A percentile compares a stretch with the other conserved stretches of the same genome.
Conservation (phyloP, 2,329 filamentous ascomycete species). For the Ceratocystis diversiconidia region DNA sequence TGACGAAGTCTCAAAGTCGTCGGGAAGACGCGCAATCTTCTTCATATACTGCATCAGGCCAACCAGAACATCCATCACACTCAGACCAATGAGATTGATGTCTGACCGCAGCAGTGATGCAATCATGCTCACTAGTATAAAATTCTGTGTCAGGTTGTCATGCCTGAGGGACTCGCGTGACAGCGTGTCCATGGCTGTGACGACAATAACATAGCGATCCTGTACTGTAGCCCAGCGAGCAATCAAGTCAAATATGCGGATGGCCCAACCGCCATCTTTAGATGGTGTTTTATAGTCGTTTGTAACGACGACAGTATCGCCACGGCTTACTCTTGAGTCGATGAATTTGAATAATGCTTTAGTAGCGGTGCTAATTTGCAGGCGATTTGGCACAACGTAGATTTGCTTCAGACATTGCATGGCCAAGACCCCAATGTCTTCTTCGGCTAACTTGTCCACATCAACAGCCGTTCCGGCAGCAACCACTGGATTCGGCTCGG, state of each 20-base stretch:
- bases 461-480: constrained; percentile 72
- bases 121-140: constrained; percentile 63
- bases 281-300: constrained; percentile 29
- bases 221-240: constrained; percentile 86
- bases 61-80: constrained; percentile 86
- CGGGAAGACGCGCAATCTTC: constrained; percentile 53
- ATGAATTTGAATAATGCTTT: constrained; percentile 62
- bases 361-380: constrained; percentile 68
- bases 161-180: constrained; percentile 54
- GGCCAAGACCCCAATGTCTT: constrained; percentile 73
- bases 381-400: constrained; percentile 66
- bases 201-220: constrained; percentile 79
- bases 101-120: constrained; percentile 72
- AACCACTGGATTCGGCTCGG: constrained; percentile 52
- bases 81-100: constrained; percentile 86
- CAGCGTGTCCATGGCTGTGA: constrained; percentile 66
- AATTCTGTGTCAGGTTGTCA: constrained; percentile 56
- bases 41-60: constrained; percentile 75
- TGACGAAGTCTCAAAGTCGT: constrained; percentile 22
- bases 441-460: constrained; percentile 77
- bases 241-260: constrained; percentile 64
- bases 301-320: constrained; percentile 43
- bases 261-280: constrained; percentile 57
- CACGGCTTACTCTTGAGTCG: constrained; percentile 40
- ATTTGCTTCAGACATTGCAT: constrained; percentile 77